These are phyloP conservation scores for Fusarium musae DNA, from an alignment of 2,329 filamentous ascomycete genomes.

Conservation along the genomic window DNA sequence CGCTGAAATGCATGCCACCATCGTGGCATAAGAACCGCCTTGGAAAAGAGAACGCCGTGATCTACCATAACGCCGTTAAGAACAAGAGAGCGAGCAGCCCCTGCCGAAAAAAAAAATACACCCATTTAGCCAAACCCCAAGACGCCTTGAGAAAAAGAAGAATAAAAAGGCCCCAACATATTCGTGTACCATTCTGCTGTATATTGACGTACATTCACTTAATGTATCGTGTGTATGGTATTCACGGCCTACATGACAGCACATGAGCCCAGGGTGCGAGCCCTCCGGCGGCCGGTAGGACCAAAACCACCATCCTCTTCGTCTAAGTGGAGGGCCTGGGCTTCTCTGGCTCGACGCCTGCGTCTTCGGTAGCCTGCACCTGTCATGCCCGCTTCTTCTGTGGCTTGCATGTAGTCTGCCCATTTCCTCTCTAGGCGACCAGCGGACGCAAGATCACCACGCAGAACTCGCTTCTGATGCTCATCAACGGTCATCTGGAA, in stretches of 20 bases:
- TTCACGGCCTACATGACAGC: constrained; percentile 68
- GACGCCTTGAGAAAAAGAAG: neutral
- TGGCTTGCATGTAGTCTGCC: constrained; percentile 93
- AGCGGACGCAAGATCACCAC: constrained; percentile 79
- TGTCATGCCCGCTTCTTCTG: constrained; percentile 80
- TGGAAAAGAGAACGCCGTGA: constrained; percentile 15
- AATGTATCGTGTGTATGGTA: constrained; percentile 1
- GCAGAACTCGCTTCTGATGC: constrained; percentile 85
- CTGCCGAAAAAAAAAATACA: constrained; percentile 22
- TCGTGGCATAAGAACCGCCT: neutral
- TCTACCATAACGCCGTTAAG: constrained; percentile 40
- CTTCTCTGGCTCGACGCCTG: constrained; percentile 81
- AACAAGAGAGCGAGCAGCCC: constrained; percentile 7
- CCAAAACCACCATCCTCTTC: constrained; percentile 77
- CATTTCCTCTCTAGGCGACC: constrained; percentile 87
- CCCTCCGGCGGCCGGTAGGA: constrained; percentile 66
- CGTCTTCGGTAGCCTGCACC: constrained; percentile 76
- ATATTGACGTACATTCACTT: neutral
- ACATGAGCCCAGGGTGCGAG: constrained; percentile 72
- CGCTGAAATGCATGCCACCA: constrained; percentile 12
- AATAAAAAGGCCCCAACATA: neutral
- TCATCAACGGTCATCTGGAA: constrained; percentile 97
- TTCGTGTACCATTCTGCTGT: constrained; percentile 5
- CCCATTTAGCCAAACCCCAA: constrained; percentile 8
- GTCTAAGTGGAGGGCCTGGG: constrained; percentile 80